Evolutionary conservation across 2,329 filamentous ascomycete species (phyloP).

Genomic region (Microthyrium microscopicum): DNA sequence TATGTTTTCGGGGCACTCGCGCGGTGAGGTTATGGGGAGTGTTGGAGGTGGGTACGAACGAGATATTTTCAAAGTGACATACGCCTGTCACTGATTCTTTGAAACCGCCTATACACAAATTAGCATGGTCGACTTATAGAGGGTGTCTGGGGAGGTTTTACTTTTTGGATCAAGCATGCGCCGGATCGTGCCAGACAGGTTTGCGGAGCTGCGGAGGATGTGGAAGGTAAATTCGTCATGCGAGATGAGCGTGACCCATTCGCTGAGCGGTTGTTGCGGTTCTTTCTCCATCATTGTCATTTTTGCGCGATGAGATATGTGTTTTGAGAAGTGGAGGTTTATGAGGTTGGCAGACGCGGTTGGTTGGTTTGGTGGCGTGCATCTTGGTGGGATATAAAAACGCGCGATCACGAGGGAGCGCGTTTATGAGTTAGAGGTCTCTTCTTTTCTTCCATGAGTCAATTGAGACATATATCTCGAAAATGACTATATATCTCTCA

Average conservation of each 20-base stretch:
- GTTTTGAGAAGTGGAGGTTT: too few species aligned
- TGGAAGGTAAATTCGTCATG: conserved; percentile 64
- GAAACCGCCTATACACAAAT: conserved; percentile 38
- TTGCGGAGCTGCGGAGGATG: conserved; percentile 52
- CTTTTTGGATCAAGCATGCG: conserved; percentile 57
- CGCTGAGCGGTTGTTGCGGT: too few species aligned
- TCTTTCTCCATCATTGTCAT: too few species aligned
- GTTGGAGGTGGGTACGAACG: conserved; percentile 31
- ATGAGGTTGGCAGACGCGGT: too few species aligned
- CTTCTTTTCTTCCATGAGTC: not conserved
- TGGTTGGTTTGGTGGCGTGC: too few species aligned
- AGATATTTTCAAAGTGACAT: conserved; percentile 56
- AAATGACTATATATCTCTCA: not conserved
- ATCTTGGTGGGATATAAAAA: too few species aligned
- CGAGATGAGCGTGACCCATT: conserved; percentile 65
- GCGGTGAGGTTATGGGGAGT: not conserved
- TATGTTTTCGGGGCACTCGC: not conserved
- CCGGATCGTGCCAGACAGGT: conserved; percentile 55
- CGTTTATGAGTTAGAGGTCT: not conserved
- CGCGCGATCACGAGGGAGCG: too few species aligned
- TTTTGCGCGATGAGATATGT: too few species aligned
- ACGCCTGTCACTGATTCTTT: conserved; percentile 46
- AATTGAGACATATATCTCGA: not conserved
- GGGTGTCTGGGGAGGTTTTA: conserved; percentile 19
- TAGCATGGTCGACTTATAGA: not conserved